Evolutionary conservation across 2,329 filamentous ascomycete species (phyloP).

Genomic region (Herpotrichia juniperi): DNA sequence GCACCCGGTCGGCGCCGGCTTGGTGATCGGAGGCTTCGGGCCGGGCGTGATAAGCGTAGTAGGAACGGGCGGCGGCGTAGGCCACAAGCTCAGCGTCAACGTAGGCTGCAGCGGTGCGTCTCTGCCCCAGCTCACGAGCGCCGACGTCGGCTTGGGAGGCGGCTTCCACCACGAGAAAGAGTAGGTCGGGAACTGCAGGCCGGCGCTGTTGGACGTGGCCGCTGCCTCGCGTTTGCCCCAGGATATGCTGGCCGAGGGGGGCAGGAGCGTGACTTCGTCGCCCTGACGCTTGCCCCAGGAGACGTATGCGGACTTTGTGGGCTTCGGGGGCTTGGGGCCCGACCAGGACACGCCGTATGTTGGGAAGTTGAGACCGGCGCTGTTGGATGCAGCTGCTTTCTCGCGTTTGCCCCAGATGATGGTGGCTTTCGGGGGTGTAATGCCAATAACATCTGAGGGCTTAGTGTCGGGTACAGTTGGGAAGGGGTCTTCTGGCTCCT

Average conservation of each 20-base stretch:
- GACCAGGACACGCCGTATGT: background rate
- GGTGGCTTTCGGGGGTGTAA: conserved; percentile 11
- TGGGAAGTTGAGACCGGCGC: conserved; percentile 1
- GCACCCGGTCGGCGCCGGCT: background rate
- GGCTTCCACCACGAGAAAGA: conserved; percentile 1
- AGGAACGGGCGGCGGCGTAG: conserved; percentile 1
- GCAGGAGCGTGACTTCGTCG: conserved; percentile 7
- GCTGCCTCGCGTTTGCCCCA: conserved; percentile 5
- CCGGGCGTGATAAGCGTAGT: conserved; percentile 1
- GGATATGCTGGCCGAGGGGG: conserved; percentile 7
- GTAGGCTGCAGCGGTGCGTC: background rate
- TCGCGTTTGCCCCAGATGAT: conserved; percentile 25
- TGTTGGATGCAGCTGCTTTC: background rate
- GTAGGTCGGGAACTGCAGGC: conserved; percentile 6
- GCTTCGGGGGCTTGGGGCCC: background rate
- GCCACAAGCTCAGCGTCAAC: background rate
- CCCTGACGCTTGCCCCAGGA: conserved; percentile 6
- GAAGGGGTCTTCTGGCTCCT: conserved; percentile 5
- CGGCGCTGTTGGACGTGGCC: conserved; percentile 1
- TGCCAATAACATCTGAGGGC: conserved; percentile 5
- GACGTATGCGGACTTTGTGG: background rate
- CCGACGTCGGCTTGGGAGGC: conserved; percentile 4
- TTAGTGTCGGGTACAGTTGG: background rate
- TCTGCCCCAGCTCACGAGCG: background rate
- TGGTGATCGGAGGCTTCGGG: background rate